phyloP scores from a whole-genome alignment of 1,284 basidiomycete genomes.

The Ganoderma multipileum region DNA sequence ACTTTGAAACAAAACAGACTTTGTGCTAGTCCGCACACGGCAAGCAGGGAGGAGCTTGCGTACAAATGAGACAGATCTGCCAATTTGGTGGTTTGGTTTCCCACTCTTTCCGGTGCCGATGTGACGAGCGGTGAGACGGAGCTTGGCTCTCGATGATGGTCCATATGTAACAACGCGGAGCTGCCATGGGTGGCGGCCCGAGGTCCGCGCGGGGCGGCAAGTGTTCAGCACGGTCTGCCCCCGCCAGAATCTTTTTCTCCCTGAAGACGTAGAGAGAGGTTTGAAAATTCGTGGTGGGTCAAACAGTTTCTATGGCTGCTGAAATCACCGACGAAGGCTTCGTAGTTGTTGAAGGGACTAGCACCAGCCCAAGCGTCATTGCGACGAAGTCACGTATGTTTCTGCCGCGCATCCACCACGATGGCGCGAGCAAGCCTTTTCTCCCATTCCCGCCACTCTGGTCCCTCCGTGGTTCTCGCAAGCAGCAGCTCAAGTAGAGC shows the following conservation, averaged over 20 bases:
- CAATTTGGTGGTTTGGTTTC: not conserved
- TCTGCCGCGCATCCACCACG: not conserved
- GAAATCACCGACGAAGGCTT: too few species aligned
- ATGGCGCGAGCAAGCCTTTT: not conserved
- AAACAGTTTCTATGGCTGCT: not conserved
- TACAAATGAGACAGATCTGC: not conserved
- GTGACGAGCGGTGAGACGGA: not conserved
- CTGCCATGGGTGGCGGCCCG: not conserved
- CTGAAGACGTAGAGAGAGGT: too few species aligned
- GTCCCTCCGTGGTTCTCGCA: not conserved
- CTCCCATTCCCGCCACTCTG: not conserved
- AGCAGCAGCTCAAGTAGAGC: not conserved
- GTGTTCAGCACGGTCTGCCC: not conserved
- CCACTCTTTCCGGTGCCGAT: constrained; percentile 5
- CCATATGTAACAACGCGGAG: not conserved
- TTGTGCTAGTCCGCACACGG: not conserved
- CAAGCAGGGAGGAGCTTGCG: not conserved
- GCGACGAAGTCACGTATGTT: not conserved
- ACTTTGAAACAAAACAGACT: not conserved
- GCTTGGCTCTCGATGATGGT: not conserved
- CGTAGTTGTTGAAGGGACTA: too few species aligned
- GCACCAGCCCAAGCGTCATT: too few species aligned
- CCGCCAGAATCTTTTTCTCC: too few species aligned
- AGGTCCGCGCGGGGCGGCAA: not conserved
- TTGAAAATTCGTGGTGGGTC: not conserved